phyloP scores from a whole-genome alignment of 1,284 basidiomycete species.

The Schizophyllum amplum region DNA sequence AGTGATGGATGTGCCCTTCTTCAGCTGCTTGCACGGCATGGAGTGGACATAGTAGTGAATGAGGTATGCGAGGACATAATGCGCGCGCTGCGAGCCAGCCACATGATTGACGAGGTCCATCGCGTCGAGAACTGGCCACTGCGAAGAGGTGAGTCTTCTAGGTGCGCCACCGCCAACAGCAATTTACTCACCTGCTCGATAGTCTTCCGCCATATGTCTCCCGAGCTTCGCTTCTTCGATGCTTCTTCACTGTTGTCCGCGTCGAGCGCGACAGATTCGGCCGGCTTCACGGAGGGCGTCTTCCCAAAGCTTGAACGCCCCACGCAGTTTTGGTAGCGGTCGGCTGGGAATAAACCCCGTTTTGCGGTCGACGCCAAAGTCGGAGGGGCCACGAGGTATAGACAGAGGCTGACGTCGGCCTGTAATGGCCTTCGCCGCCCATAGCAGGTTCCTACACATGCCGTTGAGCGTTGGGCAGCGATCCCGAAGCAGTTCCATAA shows the following conservation, averaged over 20 bases:
- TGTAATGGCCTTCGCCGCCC: too few relatives aligned
- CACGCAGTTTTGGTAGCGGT: slow-evolving; percentile 53
- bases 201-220: slow-evolving; percentile 57
- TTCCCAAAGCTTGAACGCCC: slow-evolving; percentile 70
- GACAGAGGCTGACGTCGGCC: too few relatives aligned
- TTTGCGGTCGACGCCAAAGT: slow-evolving; percentile 65
- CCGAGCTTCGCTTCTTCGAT: slow-evolving; percentile 39
- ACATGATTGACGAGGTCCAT: slow-evolving; percentile 20
- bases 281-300: slow-evolving; percentile 47
- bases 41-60: slow-evolving; percentile 89
- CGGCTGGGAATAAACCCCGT: slow-evolving; percentile 85
- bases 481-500: too few relatives aligned
- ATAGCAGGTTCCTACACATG: too few relatives aligned
- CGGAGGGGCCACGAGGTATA: not conserved
- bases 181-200: slow-evolving; percentile 51
- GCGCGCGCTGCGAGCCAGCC: slow-evolving; percentile 61
- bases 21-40: slow-evolving; percentile 34
- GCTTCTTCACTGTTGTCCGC: slow-evolving; percentile 46
- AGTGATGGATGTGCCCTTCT: slow-evolving; percentile 22
- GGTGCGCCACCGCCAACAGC: not conserved
- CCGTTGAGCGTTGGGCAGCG: too few relatives aligned
- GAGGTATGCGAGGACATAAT: slow-evolving; percentile 85
- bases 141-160: slow-evolving; percentile 7
- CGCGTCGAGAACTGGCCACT: slow-evolving; percentile 66
- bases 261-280: slow-evolving; percentile 48